Conservation (phyloP, 2,329 filamentous ascomycete species). For the Fusarium penzigii region DNA sequence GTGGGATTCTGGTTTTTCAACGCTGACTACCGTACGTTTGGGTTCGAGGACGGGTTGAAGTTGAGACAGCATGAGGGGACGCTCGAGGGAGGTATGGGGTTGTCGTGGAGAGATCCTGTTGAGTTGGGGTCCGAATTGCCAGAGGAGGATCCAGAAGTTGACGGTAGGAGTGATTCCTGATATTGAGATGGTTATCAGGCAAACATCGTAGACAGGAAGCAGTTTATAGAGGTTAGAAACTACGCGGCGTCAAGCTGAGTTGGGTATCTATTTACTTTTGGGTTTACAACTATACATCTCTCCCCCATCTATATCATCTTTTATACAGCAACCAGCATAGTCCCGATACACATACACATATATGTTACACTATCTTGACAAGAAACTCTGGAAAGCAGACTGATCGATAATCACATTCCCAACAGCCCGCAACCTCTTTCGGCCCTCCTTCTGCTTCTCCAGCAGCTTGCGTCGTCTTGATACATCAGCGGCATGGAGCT, state of each 20-base stretch:
- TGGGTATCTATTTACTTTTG: conserved; percentile 10
- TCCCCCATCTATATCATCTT: conserved; percentile 6
- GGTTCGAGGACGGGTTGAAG: conserved; percentile 44
- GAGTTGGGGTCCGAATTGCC: conserved; percentile 42
- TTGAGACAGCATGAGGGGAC: conserved; percentile 50
- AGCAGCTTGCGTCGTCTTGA: conserved; percentile 80
- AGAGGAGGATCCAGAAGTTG: conserved; percentile 25
- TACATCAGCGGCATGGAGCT: conserved; percentile 90
- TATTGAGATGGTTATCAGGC: neutral
- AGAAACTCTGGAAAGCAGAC: conserved; percentile 89
- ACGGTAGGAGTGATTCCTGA: conserved; percentile 5
- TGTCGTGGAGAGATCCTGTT: conserved; percentile 38
- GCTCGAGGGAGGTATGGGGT: conserved; percentile 36
- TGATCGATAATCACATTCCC: conserved; percentile 97
- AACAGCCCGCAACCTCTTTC: conserved; percentile 80
- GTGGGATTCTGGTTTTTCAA: conserved; percentile 59
- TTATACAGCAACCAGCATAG: conserved; percentile 10
- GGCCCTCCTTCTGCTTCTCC: conserved; percentile 95
- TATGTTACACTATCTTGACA: conserved; percentile 64
- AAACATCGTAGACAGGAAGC: neutral
- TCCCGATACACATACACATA: neutral
- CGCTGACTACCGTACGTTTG: conserved; percentile 65
- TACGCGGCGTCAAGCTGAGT: conserved; percentile 1
- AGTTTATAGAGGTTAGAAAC: neutral
- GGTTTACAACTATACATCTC: conserved; percentile 1